These are phyloP conservation scores for Eimeria falciformis DNA, from an alignment of 169 alveolate species.

Conservation along the genomic window DNA sequence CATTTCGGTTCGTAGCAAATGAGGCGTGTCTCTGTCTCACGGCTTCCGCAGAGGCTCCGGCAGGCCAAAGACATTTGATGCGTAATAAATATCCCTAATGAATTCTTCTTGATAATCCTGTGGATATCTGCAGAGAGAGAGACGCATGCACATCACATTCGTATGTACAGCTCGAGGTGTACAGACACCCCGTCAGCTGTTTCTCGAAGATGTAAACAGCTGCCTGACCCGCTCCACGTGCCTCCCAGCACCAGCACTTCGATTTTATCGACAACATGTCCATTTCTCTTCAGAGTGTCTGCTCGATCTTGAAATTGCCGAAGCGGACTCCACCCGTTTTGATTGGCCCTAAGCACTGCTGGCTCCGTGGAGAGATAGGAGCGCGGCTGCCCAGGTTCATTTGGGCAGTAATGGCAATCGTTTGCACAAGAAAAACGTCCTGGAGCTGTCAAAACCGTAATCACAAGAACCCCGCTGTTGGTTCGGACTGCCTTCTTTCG, in stretches of 20 bases:
- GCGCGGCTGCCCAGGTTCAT: conserved; percentile 97
- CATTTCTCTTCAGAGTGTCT: conserved; percentile 92
- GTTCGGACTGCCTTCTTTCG: conserved; percentile 90
- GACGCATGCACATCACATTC: no score
- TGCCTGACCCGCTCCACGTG: conserved; percentile 90
- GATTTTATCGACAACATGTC: conserved; percentile 94
- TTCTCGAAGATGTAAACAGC: no score
- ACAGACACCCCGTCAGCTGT: background rate
- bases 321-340: conserved; percentile 93
- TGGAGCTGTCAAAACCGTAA: conserved; percentile 96
- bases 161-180: no score
- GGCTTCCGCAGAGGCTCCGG: conserved; percentile 69
- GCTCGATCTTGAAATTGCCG: conserved; percentile 95
- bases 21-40: no score
- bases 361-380: conserved; percentile 97
- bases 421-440: conserved; percentile 94
- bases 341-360: conserved; percentile 96
- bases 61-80: conserved; percentile 93
- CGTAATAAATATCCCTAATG: conserved; percentile 94
- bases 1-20: no score
- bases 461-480: conserved; percentile 94
- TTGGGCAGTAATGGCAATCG: conserved; percentile 95
- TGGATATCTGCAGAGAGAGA: conserved; percentile 87
- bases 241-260: conserved; percentile 96
- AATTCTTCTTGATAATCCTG: conserved; percentile 92